These are phyloP conservation scores for Alternaria sp. DNA, from an alignment of 2,329 filamentous ascomycete genomes.

Conservation along the genomic window DNA sequence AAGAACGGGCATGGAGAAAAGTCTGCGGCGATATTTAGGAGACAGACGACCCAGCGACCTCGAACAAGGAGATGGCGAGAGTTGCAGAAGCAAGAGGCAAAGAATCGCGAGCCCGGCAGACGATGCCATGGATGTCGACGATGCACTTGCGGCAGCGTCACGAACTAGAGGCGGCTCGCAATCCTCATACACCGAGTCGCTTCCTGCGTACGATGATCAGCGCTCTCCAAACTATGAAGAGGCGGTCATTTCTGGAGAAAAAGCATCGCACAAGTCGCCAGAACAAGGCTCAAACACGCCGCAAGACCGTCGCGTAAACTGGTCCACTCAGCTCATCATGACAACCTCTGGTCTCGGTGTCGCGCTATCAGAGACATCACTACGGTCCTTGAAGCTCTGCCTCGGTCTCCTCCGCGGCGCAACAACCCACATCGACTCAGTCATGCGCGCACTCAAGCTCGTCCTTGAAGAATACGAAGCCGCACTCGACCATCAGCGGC, in stretches of 20 bases:
- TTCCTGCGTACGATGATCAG: slow-evolving; percentile 85
- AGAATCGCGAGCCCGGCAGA: slow-evolving; percentile 52
- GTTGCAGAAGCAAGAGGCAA: slow-evolving; percentile 53
- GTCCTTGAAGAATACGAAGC: slow-evolving; percentile 83
- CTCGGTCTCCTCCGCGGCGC: slow-evolving; percentile 81
- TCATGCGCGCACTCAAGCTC: slow-evolving; percentile 76
- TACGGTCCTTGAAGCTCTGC: slow-evolving; percentile 85
- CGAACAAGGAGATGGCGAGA: slow-evolving; percentile 53
- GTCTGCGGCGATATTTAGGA: slow-evolving; percentile 80
- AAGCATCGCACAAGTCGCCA: slow-evolving; percentile 36
- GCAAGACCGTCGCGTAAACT: slow-evolving; percentile 59
- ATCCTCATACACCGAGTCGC: slow-evolving; percentile 73
- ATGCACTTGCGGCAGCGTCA: slow-evolving; percentile 41
- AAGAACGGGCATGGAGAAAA: slow-evolving; percentile 85
- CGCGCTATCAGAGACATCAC: slow-evolving; percentile 87
- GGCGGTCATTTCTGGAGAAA: slow-evolving; percentile 44
- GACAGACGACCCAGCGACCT: slow-evolving; percentile 63
- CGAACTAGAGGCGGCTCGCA: slow-evolving; percentile 65
- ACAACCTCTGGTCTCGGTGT: slow-evolving; percentile 90
- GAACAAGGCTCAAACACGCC: slow-evolving; percentile 35
- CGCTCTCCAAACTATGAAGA: slow-evolving; percentile 79
- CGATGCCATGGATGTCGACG: slow-evolving; percentile 60
- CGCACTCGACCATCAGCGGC: slow-evolving; percentile 46
- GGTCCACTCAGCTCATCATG: slow-evolving; percentile 86
- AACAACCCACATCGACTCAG: slow-evolving; percentile 79